Percentiles rank a stretch among this genome's conserved stretches.
phyloP scores from a whole-genome alignment of 1,284 basidiomycete genomes.

The Ganoderma leucocontextum region DNA sequence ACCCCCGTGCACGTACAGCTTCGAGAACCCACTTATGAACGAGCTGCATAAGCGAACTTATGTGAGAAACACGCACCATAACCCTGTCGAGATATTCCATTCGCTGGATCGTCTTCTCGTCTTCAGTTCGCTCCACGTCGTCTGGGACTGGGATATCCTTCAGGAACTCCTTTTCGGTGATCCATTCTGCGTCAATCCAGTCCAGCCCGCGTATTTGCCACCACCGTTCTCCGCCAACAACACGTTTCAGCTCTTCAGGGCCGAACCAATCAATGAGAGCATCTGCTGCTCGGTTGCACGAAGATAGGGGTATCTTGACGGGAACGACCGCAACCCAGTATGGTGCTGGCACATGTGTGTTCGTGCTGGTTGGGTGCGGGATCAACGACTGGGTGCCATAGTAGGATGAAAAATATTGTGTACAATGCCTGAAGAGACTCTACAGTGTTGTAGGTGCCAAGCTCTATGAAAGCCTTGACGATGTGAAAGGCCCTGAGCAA shows the following conservation, averaged over 20 bases:
- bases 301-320: slow-evolving; percentile 68
- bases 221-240: slow-evolving; percentile 86
- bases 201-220: slow-evolving; percentile 82
- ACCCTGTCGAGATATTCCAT: slow-evolving; percentile 67
- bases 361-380: slow-evolving; percentile 55
- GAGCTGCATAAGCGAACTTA: not conserved
- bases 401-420: not conserved
- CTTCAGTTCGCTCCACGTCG: slow-evolving; percentile 45
- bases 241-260: slow-evolving; percentile 70
- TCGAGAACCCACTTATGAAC: not conserved
- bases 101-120: slow-evolving; percentile 52
- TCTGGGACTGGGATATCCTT: slow-evolving; percentile 35
- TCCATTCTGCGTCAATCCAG: slow-evolving; percentile 84
- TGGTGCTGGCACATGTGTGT: slow-evolving; percentile 81
- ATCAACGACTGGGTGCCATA: not conserved
- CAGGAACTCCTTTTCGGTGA: slow-evolving; percentile 65
- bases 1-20: slow-evolving; percentile 83
- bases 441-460: slow-evolving; percentile 66
- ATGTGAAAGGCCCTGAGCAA: slow-evolving; percentile 64
- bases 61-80: slow-evolving; percentile 50
- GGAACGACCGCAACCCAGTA: slow-evolving; percentile 79
- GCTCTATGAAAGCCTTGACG: slow-evolving; percentile 70
- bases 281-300: slow-evolving; percentile 77
- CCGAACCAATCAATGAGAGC: slow-evolving; percentile 82
- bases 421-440: slow-evolving; percentile 70